phyloP scores from a whole-genome alignment of 495 filamentous ascomycete species.

The Hypoxylon crocopeplum region DNA sequence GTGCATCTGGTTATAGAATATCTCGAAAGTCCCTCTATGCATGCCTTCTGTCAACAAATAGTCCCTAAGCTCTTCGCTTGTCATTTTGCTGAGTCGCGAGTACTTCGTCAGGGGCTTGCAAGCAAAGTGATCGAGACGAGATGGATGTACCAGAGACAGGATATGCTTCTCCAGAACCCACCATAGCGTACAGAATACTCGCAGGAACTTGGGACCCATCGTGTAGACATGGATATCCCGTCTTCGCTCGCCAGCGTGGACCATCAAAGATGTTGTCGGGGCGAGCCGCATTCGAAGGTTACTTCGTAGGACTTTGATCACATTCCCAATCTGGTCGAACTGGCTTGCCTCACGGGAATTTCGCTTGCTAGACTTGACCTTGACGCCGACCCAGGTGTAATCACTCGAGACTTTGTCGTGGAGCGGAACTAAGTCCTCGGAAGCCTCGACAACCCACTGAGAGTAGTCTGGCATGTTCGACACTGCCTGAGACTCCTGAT shows the following conservation, averaged over 20 bases:
- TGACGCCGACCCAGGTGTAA: conserved; percentile 22
- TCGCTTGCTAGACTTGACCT: conserved; percentile 22
- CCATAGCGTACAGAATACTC: conserved; percentile 20
- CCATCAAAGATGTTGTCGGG: conserved; percentile 5
- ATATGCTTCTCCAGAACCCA: conserved; percentile 21
- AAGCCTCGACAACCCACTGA: conserved; percentile 14
- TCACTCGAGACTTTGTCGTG: neutral
- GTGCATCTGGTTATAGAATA: conserved; percentile 1
- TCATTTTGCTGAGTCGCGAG: neutral
- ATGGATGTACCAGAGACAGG: conserved; percentile 1
- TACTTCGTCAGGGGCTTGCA: neutral
- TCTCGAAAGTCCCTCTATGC: neutral
- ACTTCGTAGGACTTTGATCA: neutral
- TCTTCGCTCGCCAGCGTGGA: conserved; percentile 6
- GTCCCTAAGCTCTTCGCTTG: neutral
- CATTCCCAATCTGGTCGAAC: conserved; percentile 12
- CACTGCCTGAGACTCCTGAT: conserved; percentile 6
- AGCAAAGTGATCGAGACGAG: neutral
- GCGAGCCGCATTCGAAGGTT: conserved; percentile 11
- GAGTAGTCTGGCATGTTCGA: neutral
- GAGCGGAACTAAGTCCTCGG: neutral
- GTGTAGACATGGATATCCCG: neutral
- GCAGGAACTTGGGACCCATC: neutral
- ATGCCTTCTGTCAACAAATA: neutral
- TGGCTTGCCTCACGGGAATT: neutral